Base-by-base conservation (phyloP, 2,329 filamentous ascomycete genomes). In the Beauveria bassiana region DNA sequence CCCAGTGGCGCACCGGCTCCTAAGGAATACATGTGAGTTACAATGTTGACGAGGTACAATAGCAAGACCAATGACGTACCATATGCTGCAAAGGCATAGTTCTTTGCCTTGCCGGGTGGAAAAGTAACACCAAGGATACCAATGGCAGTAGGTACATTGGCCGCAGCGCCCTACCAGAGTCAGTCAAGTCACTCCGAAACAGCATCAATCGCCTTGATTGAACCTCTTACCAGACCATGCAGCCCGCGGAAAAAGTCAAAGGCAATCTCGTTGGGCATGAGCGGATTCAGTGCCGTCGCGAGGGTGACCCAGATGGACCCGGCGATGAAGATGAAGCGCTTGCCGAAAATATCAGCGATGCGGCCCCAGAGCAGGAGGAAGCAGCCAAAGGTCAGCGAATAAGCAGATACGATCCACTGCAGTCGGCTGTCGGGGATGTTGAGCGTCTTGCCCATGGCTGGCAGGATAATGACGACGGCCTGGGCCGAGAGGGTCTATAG, bases 51-150 rank as follows among this genome's bases (percentile, higher is more conserved):
- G 24, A n/a, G 40, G 34, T 56, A 24, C 18, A 38, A 18, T 50
- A 14, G 28, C 3, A 20, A 34, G 22, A 3, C 18, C 0, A 8
- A 14, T 10, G 46, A 59, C 74, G 61, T 68, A 81, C 79, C 80
- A 62, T 87, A 89, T 24, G 81, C 78, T 43, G 82, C 83, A 66
- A 90, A 89, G 1, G 86, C 86, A 68, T 88, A 88, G 66, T 88
- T 89, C 72, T 89, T 89, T 4, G 86, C 83, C 65, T 83, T 86
- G 0, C 87, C 85, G 0, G 86, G 86, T 1, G 82, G 81, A 60
- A 90, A 90, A 0, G 85, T 88, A 1, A 83, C 82, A 0, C 86
- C 86, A 3, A 90, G 71, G 45, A 90, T 89, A 0, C 87, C 87
- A 68, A 90, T 84, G 0, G 87, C 87, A 0, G 86, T 89, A 0